Percentiles rank a stretch among this genome's conserved stretches.
These are phyloP conservation scores for Oryza glumipatula DNA, from an alignment of 176 grass and related monocot genomes.

Conservation along the genomic window DNA sequence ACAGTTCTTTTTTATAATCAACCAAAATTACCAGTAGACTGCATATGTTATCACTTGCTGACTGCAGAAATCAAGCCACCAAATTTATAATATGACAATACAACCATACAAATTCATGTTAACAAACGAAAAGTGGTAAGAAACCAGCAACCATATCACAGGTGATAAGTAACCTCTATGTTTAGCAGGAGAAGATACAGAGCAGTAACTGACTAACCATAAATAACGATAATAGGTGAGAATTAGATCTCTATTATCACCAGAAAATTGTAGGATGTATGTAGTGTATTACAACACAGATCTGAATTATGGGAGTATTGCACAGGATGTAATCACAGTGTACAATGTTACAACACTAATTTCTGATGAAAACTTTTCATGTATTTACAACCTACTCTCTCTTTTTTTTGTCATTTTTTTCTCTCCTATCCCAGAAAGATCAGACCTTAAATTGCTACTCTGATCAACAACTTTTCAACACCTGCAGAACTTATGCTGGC, in stretches of 20 bases:
- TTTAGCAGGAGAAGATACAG: background rate
- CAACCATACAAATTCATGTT: background rate
- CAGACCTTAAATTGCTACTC: slow-evolving; percentile 16
- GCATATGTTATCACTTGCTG: background rate
- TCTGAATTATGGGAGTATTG: slow-evolving; percentile 35
- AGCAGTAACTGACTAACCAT: background rate
- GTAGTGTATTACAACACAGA: background rate
- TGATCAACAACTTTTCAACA: background rate
- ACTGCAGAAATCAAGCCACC: background rate
- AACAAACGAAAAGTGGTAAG: background rate
- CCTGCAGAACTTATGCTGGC: background rate
- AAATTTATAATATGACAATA: background rate
- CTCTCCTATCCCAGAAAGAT: slow-evolving; percentile 30
- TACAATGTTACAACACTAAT: slow-evolving; percentile 50
- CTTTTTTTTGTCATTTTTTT: background rate
- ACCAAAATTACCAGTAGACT: background rate
- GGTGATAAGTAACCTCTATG: background rate
- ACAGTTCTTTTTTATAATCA: background rate
- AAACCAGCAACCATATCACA: background rate
- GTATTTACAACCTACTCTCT: slow-evolving; percentile 34
- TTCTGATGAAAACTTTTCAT: slow-evolving; percentile 3
- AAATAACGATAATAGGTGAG: background rate
- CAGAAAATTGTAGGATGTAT: background rate
- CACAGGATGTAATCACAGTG: slow-evolving; percentile 45
- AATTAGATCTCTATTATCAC: slow-evolving; percentile 33